Percentiles rank a stretch among this genome's conserved stretches.
These are phyloP conservation scores for Magnusiomyces magnusii DNA, from an alignment of 1,139 yeast species.

Conservation along the genomic window DNA sequence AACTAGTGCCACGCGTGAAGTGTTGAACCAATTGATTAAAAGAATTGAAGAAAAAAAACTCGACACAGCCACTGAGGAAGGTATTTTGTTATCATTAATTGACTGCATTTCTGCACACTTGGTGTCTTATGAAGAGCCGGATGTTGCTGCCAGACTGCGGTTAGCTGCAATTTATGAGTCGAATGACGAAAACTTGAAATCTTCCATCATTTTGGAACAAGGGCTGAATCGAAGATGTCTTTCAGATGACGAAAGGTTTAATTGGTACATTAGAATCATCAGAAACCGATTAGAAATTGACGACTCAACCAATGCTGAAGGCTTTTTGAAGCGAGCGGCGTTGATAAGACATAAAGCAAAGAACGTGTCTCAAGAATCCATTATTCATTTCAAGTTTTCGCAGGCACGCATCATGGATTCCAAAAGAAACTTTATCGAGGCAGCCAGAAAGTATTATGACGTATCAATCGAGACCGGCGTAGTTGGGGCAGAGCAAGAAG, in stretches of 20 bases:
- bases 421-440: constrained; percentile 31
- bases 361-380: constrained; percentile 18
- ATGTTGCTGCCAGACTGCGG: constrained; percentile 23
- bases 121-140: constrained; percentile 28
- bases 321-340: constrained; percentile 29
- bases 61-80: constrained; percentile 11
- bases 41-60: not conserved
- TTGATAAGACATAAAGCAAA: constrained; percentile 21
- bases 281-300: constrained; percentile 30
- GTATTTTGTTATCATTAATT: constrained; percentile 15
- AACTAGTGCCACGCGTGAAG: constrained; percentile 11
- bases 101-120: constrained; percentile 21
- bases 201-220: constrained; percentile 28
- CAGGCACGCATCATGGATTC: constrained; percentile 33
- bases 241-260: constrained; percentile 26
- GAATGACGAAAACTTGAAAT: constrained; percentile 23
- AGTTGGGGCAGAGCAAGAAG: constrained; percentile 28
- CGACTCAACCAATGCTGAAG: constrained; percentile 31
- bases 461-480: constrained; percentile 26
- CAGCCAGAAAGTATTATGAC: constrained; percentile 31
- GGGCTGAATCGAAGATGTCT: constrained; percentile 23
- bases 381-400: constrained; percentile 29
- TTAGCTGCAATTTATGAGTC: constrained; percentile 27
- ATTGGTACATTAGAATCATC: constrained; percentile 28
- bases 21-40: constrained; percentile 6